phyloP scores from a whole-genome alignment of 495 filamentous ascomycete genomes.

The Xylaria scruposa region DNA sequence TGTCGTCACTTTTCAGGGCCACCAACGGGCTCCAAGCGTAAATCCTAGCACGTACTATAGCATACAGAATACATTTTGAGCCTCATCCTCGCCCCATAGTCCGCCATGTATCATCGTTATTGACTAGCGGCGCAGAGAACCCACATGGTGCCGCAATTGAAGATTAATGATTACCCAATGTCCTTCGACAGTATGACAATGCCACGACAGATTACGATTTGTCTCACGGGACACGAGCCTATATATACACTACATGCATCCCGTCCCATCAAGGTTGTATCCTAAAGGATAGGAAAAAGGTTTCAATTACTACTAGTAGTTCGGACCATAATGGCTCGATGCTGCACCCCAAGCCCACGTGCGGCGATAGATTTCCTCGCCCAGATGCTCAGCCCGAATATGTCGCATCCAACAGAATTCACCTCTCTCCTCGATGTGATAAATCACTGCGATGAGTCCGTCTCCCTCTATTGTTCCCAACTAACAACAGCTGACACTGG shows the following conservation, averaged over 20 bases:
- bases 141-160: background rate
- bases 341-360: background rate
- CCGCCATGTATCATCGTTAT: background rate
- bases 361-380: background rate
- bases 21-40: background rate
- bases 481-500: conserved; percentile 4
- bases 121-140: background rate
- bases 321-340: background rate
- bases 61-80: background rate
- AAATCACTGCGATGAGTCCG: conserved; percentile 27
- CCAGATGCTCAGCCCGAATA: background rate
- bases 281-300: background rate
- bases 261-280: background rate
- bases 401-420: background rate
- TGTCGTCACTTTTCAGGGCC: background rate
- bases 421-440: conserved; percentile 19
- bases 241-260: background rate
- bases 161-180: too few relatives aligned
- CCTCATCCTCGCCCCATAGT: background rate
- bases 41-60: background rate
- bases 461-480: background rate
- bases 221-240: background rate
- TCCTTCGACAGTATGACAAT: background rate
- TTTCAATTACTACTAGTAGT: background rate
- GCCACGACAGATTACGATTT: background rate